Percentiles rank a stretch among this genome's conserved stretches.
These are phyloP conservation scores for Phytophthora vignae DNA, from an alignment of 352 stramenopile genomes.

Conservation along the genomic window DNA sequence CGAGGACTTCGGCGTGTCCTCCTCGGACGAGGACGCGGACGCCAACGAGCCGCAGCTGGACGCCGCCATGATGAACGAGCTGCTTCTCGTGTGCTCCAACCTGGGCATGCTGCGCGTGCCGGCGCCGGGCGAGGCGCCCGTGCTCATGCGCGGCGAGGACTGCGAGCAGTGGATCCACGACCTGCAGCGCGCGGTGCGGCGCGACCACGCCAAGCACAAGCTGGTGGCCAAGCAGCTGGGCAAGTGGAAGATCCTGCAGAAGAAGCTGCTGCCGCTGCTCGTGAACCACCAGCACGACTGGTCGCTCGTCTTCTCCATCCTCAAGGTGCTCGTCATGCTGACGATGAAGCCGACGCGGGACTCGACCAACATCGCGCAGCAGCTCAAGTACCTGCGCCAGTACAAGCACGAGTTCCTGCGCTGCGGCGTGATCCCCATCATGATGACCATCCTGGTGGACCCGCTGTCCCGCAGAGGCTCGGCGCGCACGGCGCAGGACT, in stretches of 20 bases:
- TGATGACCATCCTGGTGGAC: conserved; percentile 89
- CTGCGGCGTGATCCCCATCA: conserved; percentile 72
- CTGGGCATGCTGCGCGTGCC: conserved; percentile 80
- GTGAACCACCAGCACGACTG: conserved; percentile 90
- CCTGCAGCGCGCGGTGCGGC: conserved; percentile 81
- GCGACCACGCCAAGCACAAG: conserved; percentile 85
- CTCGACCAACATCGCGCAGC: conserved; percentile 81
- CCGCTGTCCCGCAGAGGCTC: conserved; percentile 75
- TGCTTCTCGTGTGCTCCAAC: conserved; percentile 91
- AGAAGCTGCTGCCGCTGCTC: conserved; percentile 87
- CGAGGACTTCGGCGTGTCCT: conserved; percentile 68
- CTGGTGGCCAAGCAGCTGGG: conserved; percentile 86
- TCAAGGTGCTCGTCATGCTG: conserved; percentile 92
- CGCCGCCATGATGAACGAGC: conserved; percentile 86
- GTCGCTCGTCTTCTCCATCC: conserved; percentile 88
- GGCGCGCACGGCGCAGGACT: conserved; percentile 70
- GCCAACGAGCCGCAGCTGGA: conserved; percentile 57
- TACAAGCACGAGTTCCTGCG: conserved; percentile 91
- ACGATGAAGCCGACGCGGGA: conserved; percentile 87
- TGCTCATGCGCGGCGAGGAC: conserved; percentile 86
- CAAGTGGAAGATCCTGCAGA: conserved; percentile 90
- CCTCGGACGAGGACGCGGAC: conserved; percentile 50
- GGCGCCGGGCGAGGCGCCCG: conserved; percentile 56
- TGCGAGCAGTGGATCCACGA: conserved; percentile 89
- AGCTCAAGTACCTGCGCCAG: conserved; percentile 80